Evolutionary conservation across 345 rosid species (phyloP).

Genomic region (Gossypium ekmanianum): DNA sequence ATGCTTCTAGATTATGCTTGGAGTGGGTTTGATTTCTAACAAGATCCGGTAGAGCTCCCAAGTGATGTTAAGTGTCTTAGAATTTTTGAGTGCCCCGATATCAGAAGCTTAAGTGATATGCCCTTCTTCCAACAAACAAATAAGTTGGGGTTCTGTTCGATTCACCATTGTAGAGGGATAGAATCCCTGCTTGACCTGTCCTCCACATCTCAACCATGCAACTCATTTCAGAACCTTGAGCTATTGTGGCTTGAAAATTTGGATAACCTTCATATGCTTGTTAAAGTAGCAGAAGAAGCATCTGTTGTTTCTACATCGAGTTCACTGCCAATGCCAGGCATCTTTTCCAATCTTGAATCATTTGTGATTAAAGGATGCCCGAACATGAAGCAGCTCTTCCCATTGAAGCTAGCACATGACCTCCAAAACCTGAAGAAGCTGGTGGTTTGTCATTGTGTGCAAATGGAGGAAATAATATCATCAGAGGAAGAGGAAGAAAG

Average conservation of each 20-base stretch:
- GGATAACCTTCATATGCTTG: neutral
- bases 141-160: neutral
- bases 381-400: neutral
- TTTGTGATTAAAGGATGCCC: neutral
- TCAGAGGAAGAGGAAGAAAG: neutral
- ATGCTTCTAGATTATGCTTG: too few relatives aligned
- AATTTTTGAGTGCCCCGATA: neutral
- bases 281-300: neutral
- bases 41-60: slow-evolving; percentile 1
- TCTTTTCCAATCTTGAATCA: slow-evolving; percentile 10
- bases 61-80: neutral
- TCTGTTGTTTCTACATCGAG: neutral
- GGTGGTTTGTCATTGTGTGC: neutral
- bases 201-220: neutral
- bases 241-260: neutral
- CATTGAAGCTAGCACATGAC: neutral
- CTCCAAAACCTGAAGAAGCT: slow-evolving; percentile 4
- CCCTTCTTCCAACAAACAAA: neutral
- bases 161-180: neutral
- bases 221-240: neutral
- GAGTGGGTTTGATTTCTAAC: too few relatives aligned
- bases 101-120: neutral
- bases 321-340: neutral
- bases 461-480: slow-evolving; percentile 8
- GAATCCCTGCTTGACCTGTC: neutral